These are phyloP conservation scores for Piper betle DNA, from an alignment of 164 flowering plant species.

Conservation along the genomic window DNA sequence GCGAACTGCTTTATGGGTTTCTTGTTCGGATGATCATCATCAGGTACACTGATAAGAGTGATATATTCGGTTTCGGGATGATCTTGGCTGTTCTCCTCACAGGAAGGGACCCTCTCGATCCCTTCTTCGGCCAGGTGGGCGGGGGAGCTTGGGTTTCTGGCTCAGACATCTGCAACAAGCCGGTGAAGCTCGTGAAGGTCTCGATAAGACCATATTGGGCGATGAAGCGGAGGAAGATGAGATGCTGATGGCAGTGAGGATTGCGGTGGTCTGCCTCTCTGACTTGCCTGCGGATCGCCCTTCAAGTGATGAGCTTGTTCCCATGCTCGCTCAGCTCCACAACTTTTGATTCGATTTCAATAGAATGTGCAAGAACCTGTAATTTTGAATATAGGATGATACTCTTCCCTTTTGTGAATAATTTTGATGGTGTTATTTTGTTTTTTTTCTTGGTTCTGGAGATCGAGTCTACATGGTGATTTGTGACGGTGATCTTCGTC, in stretches of 20 bases:
- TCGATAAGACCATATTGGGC: conserved; percentile 65
- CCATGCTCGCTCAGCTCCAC: conserved; percentile 88
- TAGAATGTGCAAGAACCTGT: too few species aligned
- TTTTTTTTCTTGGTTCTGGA: too few species aligned
- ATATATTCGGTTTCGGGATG: conserved; percentile 83
- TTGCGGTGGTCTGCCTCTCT: conserved; percentile 77
- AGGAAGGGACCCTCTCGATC: conserved; percentile 70
- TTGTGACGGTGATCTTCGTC: too few species aligned
- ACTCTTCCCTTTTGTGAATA: too few species aligned
- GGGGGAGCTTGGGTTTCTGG: conserved; percentile 74
- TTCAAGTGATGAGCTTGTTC: conserved; percentile 87
- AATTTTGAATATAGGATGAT: too few species aligned
- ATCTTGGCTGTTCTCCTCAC: conserved; percentile 70
- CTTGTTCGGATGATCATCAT: neutral
- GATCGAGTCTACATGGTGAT: too few species aligned
- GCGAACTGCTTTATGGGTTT: neutral
- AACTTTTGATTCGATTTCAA: conserved; percentile 38
- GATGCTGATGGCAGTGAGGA: conserved; percentile 93
- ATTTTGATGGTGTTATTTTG: too few species aligned
- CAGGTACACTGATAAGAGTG: conserved; percentile 89
- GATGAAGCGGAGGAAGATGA: conserved; percentile 87
- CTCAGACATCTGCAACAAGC: conserved; percentile 74
- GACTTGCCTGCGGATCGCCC: conserved; percentile 84
- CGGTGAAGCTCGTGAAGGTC: conserved; percentile 67
- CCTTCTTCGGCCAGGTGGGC: conserved; percentile 46